A percentile compares a stretch with the other conserved stretches of the same genome.
Conservation (phyloP, 192 early-diverging fungal genomes). For the Linnemannia schmuckeri region DNA sequence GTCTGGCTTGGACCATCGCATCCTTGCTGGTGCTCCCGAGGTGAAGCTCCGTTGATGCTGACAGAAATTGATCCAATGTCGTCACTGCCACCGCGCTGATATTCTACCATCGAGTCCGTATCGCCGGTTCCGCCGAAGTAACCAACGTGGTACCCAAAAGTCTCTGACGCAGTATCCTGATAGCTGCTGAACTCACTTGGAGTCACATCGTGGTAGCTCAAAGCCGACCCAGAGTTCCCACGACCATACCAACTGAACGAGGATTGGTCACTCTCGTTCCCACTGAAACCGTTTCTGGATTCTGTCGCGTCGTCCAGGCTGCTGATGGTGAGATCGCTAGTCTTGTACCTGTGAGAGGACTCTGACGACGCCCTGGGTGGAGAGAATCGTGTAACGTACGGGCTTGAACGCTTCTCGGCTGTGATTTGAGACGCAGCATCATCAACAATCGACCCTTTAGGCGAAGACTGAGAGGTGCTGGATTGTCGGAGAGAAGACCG, state of each 20-base stretch:
- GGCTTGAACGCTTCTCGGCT: neutral
- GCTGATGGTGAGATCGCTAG: neutral
- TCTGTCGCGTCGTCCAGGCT: constrained; percentile 7
- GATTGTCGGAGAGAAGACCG: constrained; percentile 21
- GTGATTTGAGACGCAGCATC: neutral
- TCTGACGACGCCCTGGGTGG: neutral
- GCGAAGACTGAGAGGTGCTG: constrained; percentile 9
- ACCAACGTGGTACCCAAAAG: neutral
- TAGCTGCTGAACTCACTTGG: constrained; percentile 38
- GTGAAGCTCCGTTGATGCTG: neutral
- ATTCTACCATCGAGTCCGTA: neutral
- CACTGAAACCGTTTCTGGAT: neutral
- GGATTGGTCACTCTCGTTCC: constrained; percentile 21
- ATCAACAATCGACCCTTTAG: constrained; percentile 9
- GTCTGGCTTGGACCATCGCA: neutral
- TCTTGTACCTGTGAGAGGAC: neutral
- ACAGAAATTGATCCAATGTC: neutral
- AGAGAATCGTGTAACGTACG: neutral
- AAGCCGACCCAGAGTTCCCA: constrained; percentile 36
- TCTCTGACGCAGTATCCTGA: constrained; percentile 12
- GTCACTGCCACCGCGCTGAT: neutral
- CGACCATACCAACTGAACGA: constrained; percentile 49
- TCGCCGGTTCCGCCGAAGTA: neutral
- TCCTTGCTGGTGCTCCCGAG: neutral
- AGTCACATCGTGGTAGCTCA: constrained; percentile 42